Percentiles rank a stretch among this genome's conserved stretches.
Evolutionary conservation across 192 early-diverging fungal species (phyloP).

Genomic region (Coemansia sp.): DNA sequence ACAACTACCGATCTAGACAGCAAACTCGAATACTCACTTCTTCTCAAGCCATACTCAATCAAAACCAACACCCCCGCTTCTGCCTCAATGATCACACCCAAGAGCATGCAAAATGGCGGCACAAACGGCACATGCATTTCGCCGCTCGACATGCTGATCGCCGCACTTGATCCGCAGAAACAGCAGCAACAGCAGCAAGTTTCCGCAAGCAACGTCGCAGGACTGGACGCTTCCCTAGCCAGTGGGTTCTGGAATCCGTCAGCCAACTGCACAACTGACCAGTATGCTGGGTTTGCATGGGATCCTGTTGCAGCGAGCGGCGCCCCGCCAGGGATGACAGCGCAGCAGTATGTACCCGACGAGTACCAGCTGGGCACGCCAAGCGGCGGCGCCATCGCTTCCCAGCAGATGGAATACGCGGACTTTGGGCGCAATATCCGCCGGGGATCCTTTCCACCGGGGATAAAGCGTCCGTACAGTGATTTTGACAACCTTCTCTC

Average conservation of each 20-base stretch:
- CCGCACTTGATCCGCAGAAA: conserved; percentile 40
- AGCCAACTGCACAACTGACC: neutral
- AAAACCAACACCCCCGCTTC: neutral
- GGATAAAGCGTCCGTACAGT: conserved; percentile 38
- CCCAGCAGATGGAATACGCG: neutral
- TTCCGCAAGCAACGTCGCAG: neutral
- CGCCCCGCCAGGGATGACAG: neutral
- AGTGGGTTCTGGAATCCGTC: conserved; percentile 8
- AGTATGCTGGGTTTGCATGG: neutral
- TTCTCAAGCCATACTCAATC: conserved; percentile 35
- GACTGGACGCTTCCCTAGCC: neutral
- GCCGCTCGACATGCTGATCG: conserved; percentile 50
- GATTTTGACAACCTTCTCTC: conserved; percentile 43
- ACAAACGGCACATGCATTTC: conserved; percentile 16
- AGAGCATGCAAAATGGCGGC: conserved; percentile 27
- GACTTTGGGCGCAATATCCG: conserved; percentile 1
- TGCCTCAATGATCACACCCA: conserved; percentile 26
- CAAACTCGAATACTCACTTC: conserved; percentile 23
- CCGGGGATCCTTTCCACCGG: conserved; percentile 33
- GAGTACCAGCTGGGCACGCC: conserved; percentile 31
- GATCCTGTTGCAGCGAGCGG: neutral
- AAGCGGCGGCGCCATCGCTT: neutral
- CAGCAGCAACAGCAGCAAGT: conserved; percentile 9
- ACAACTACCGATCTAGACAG: too few species aligned
- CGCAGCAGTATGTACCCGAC: neutral